Base-by-base conservation (phyloP, 1,139 yeast species). In the Torulaspora globosa region DNA sequence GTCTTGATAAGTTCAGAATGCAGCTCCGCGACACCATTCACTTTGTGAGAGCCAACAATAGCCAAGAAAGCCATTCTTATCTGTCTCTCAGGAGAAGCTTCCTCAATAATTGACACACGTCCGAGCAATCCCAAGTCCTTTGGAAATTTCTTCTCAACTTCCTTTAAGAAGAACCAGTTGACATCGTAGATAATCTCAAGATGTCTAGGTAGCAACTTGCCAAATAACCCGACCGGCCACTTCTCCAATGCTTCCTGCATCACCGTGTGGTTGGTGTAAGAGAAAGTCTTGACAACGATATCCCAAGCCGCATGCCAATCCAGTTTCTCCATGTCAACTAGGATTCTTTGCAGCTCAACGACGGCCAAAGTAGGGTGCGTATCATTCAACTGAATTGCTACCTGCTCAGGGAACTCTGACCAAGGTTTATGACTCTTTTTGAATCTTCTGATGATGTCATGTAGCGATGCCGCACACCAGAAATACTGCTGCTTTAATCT, bases 381-480 rank as follows among this genome's bases (percentile, higher is more conserved):
- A 65, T 89, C 97, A 66, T 89, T 89, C 68, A 90, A 78, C 71
- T 90, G 97, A 64, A 89, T 89, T 37, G 96, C 96, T 51, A 86
- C 79, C 63, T 84, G 84, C 50, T 86, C 94, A 28, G 96, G 79
- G 66, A 89, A 85, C 62, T 83, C 88, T 36, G 73, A 63, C 95
- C 96, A 89, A 43, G 88, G 77, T 62, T 83, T 79, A 60, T 80
- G 80, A 45, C 81, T 69, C 71, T 89, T 89, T 67, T 88, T 83
- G 72, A 86, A 89, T 62, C 97, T 79, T 65, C 97, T 83, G 40
- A 89, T 80, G 59, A 90, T 89, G 66, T 90, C 97, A 60, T 85
- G 89, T 55, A 90, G 75, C 8, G 96, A 86, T 38, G 97, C 97
- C 43, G 95, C 83, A 46, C 90, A 96, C 97, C 97, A 90, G 69